Conservation (phyloP, 768 basidiomycete species). For the Gloeophyllum trabeum region DNA sequence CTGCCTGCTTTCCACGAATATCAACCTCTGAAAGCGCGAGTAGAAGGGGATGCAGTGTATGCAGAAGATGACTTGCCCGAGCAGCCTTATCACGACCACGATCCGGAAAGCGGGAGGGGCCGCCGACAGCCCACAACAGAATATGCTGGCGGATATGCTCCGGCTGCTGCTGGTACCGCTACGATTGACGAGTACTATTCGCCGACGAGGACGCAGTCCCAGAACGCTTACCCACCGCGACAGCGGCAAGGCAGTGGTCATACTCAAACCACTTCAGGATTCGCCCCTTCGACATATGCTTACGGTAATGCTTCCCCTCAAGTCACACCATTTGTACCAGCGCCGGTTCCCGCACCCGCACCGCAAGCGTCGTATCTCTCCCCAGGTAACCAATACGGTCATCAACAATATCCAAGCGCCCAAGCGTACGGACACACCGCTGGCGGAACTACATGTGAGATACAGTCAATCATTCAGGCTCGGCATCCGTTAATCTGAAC, state of each 20-base stretch:
- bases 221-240: conserved; percentile 33
- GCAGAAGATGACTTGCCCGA: conserved; percentile 35
- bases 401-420: conserved; percentile 17
- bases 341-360: conserved; percentile 9
- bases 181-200: conserved; percentile 71
- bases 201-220: conserved; percentile 18
- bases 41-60: conserved; percentile 46
- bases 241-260: conserved; percentile 28
- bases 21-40: conserved; percentile 53
- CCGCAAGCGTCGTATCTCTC: conserved; percentile 23
- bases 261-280: conserved; percentile 28
- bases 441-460: conserved; percentile 45
- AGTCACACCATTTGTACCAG: conserved; percentile 10
- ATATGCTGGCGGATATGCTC: conserved; percentile 49
- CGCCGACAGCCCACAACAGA: conserved; percentile 18
- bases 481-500: neutral
- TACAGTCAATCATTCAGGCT: conserved; percentile 1
- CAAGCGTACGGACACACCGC: conserved; percentile 40
- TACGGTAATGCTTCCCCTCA: conserved; percentile 18
- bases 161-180: conserved; percentile 50
- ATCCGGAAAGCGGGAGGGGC: conserved; percentile 4
- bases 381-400: conserved; percentile 20
- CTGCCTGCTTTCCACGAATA: conserved; percentile 69
- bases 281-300: conserved; percentile 26
- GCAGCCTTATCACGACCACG: conserved; percentile 19